Base-by-base conservation (phyloP, 495 filamentous ascomycete genomes). In the Hapsidospora chrysogenum region DNA sequence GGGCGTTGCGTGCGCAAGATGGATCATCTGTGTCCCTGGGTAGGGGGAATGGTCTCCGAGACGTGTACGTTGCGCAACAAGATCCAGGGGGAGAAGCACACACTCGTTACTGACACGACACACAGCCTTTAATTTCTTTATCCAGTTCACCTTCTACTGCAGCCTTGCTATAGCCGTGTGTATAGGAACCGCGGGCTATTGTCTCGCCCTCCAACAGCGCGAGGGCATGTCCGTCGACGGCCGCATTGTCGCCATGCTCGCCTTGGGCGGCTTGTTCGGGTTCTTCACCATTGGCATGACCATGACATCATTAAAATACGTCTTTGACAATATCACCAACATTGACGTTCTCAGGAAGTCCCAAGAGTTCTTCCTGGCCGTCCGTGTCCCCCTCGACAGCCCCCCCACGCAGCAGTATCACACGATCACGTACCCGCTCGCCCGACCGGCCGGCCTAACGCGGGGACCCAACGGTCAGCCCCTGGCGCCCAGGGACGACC, bases 21-120 rank as follows among this genome's bases (percentile, higher is more conserved):
- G 79, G 86, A 95, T 44, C 86, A 95, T 51, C 93, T 82, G 45
- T 95, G 86, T 52, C 86, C 86, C 1, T 95, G 86, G 84, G 85
- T 92, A 34, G 86, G 86, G 16, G 86, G 86, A 13, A 75, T 92
- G 35, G 74, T 95, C 8, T 79, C 74, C 0, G 86, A 93, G 48
- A 85, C 58, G 0, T 67, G 64, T 67, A 36, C 44, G 63, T 50
- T 17, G 20, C 18, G 15, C 11, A 20, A 10, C 17, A 3, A 11
- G 17, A 10, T n/a, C 32, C 17, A 6, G 15, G 11, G 17, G 11
- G 9, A 9, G 31, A 33, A 17, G 15, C 3, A 17, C 4, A 21
- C 20, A 29, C 31, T 47, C 5, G 34, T 22, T 18, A 3, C 17
- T 8, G 7, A n/a, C 23, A 26, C 7, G 15, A 6, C 6, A 9